Percentiles rank a stretch among this genome's conserved stretches.
Evolutionary conservation across 208 protist species (phyloP).

Genomic region (Crithidia fasciculata): DNA sequence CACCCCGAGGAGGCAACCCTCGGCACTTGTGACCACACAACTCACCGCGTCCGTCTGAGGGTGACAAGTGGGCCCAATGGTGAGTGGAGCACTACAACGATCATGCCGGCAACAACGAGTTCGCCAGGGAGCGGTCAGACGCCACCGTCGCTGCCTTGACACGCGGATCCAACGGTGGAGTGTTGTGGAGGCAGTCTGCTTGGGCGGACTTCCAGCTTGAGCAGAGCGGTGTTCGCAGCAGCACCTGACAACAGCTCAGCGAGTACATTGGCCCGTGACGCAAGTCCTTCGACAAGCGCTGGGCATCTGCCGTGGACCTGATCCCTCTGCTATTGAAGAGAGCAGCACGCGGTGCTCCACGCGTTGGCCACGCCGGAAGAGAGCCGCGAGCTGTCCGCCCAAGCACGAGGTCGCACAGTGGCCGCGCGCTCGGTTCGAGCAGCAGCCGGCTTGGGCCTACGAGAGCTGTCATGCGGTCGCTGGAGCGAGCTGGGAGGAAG

Average conservation of each 20-base stretch:
- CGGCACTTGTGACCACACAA: constrained; percentile 24
- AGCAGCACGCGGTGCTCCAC: no score
- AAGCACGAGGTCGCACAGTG: not conserved
- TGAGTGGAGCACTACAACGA: constrained; percentile 31
- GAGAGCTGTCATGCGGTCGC: constrained; percentile 33
- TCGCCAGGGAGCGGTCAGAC: constrained; percentile 45
- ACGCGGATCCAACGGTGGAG: constrained; percentile 12
- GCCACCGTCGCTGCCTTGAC: constrained; percentile 16
- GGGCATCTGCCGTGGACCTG: not conserved
- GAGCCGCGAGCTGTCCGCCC: not conserved
- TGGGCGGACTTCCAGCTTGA: constrained; percentile 30
- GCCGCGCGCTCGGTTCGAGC: not conserved
- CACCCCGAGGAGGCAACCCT: not conserved
- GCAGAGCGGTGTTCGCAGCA: constrained; percentile 24
- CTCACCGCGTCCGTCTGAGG: constrained; percentile 47
- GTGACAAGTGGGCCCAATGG: constrained; percentile 48
- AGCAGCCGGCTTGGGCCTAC: not conserved
- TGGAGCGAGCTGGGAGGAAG: constrained; percentile 6
- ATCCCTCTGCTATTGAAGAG: not conserved
- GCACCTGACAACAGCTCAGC: constrained; percentile 20
- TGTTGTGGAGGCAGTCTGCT: constrained; percentile 31
- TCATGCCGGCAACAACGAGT: constrained; percentile 35
- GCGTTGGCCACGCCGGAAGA: not conserved
- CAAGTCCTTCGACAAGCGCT: constrained; percentile 26
- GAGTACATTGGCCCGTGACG: constrained; percentile 16